Evolutionary conservation across 352 stramenopile species (phyloP).

Genomic region (Phytophthora rubi): DNA sequence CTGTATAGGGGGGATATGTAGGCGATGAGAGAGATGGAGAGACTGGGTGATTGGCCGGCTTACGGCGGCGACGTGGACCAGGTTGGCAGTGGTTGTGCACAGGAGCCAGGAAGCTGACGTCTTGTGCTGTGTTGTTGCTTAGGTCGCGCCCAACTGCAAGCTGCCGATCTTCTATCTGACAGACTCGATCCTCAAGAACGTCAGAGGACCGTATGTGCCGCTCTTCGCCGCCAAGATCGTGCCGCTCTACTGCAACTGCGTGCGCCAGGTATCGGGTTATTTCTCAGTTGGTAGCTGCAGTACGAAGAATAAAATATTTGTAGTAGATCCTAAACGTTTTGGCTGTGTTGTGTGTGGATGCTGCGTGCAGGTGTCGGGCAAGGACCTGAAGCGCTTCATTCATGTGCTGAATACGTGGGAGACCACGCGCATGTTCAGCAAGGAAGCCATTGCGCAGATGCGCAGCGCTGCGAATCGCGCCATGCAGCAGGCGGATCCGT

Average conservation of each 20-base stretch:
- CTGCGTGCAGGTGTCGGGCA: constrained; percentile 65
- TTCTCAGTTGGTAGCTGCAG: background rate
- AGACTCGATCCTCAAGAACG: constrained; percentile 92
- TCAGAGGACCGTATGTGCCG: constrained; percentile 70
- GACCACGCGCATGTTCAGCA: constrained; percentile 59
- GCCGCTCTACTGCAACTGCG: constrained; percentile 87
- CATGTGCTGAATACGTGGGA: constrained; percentile 90
- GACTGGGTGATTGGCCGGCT: background rate
- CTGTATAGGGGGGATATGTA: background rate
- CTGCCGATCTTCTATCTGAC: constrained; percentile 92
- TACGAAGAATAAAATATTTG: constrained; percentile 19
- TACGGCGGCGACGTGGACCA: background rate
- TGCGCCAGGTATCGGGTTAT: constrained; percentile 60
- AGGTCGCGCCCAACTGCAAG: constrained; percentile 84
- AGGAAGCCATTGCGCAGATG: constrained; percentile 71
- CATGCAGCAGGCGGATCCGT: constrained; percentile 55
- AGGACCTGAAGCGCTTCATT: constrained; percentile 84
- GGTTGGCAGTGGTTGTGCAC: background rate
- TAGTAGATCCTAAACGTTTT: constrained; percentile 4
- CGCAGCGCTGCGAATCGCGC: constrained; percentile 66
- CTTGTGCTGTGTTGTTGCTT: constrained; percentile 1
- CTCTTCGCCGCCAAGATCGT: constrained; percentile 79
- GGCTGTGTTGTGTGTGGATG: background rate
- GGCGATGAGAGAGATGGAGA: constrained; percentile 7
- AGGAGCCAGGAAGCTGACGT: constrained; percentile 10